Conservation (phyloP, 352 stramenopile genomes). For the Phytopythium vexans region DNA sequence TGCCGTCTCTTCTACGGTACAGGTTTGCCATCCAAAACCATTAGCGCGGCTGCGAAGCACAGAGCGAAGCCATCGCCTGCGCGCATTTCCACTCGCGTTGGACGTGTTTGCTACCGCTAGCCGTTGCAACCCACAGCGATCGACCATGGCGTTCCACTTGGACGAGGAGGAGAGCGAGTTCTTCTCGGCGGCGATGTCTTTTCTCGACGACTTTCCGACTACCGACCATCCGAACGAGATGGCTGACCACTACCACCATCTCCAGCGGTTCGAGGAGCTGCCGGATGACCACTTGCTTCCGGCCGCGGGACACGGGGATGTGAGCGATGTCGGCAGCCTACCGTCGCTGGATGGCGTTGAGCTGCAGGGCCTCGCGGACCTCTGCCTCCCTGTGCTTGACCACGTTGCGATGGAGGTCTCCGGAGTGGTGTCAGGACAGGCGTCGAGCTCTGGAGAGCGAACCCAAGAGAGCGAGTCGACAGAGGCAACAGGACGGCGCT, state of each 20-base stretch:
- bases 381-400: not conserved
- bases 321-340: not conserved
- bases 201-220: conserved; percentile 17
- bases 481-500: not conserved
- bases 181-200: conserved; percentile 18
- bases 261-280: conserved; percentile 5
- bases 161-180: conserved; percentile 23
- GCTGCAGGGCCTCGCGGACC: conserved; percentile 2
- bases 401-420: not conserved
- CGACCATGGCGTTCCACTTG: conserved; percentile 19
- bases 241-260: not conserved
- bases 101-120: not conserved
- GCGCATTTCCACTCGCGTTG: not conserved
- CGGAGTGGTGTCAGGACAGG: too few relatives aligned
- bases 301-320: not conserved
- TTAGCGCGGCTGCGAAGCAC: too few relatives aligned
- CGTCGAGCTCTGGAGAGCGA: too few relatives aligned
- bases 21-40: too few relatives aligned
- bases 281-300: not conserved
- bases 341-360: conserved; percentile 4
- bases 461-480: not conserved
- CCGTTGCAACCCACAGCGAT: not conserved
- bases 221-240: not conserved
- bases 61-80: not conserved
- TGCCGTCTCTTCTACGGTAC: too few relatives aligned